Evolutionary conservation across 148 eudicot species (phyloP), one percentile per base, ranked within the genome.

Genomic region (Gaultheria prostrata): DNA sequence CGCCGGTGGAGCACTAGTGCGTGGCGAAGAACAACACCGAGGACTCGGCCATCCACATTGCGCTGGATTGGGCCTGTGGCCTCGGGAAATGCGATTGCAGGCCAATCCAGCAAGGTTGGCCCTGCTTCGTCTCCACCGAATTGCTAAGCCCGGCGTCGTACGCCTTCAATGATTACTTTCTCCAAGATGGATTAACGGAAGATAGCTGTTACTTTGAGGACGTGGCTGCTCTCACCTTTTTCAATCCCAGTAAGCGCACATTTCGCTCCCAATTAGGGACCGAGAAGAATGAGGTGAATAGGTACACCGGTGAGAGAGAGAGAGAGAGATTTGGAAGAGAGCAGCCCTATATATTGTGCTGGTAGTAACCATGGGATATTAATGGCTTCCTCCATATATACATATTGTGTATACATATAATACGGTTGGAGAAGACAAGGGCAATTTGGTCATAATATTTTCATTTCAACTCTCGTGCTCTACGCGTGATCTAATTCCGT

Each of bases 1-100:
- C 82, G 10, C 85, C 79, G 8, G 65, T 84, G 82, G 88, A 89
- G 79, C 90, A 94, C 9, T 96, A 98, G 99, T 96, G 99, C 83
- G 99, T 96, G 78, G 99, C 98, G n/a, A 96, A 89, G 91, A 96
- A 96, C 93, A 96, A 94, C 88, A 98, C 98, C 28, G 94, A 94
- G 32, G 95, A 91, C 80, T 24, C 92, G 0, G 89, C 94, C 56
- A 88, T 96, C 1, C 94, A 91, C 86, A 73, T 86, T 28, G 97
- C 99, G 1, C 61, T 96, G 63, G 91, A 90, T 45, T 96, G 99
- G 99, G 93, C 99, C n/a, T 96, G 99, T 84, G 94, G 98, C 57
- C 80, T 89, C 0, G 98, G 98, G 1, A 91, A 90, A 1, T 91
- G 94, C 7, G 86, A 94, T 54, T 96, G 99, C 71, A 87, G 92